Percentiles rank a stretch among this genome's conserved stretches.
phyloP scores from a whole-genome alignment of 345 rosid species.

The Hibiscus syriacus region DNA sequence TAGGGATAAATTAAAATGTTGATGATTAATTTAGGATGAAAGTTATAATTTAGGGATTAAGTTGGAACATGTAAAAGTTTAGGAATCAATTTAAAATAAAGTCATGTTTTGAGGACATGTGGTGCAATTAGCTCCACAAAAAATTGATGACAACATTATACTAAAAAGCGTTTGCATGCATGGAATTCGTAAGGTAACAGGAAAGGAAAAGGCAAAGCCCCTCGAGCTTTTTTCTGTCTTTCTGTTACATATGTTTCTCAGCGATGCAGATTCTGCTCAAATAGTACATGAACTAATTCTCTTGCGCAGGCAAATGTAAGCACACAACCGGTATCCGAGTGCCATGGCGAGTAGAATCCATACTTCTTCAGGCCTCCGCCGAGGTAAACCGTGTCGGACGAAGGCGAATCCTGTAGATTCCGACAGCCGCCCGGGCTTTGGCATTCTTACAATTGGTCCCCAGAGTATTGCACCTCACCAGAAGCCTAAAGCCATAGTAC shows the following conservation, averaged over 20 bases:
- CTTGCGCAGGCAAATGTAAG: constrained; percentile 65
- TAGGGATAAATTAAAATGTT: too few species aligned
- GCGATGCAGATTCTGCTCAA: constrained; percentile 24
- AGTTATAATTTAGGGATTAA: too few species aligned
- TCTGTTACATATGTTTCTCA: constrained; percentile 34
- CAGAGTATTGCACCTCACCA: constrained; percentile 77
- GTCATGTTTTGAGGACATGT: too few species aligned
- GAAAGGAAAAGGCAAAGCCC: not conserved
- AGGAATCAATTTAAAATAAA: too few species aligned
- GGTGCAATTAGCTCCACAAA: too few species aligned
- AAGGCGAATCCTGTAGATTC: not conserved
- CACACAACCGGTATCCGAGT: constrained; percentile 50
- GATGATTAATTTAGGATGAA: too few species aligned
- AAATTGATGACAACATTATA: not conserved
- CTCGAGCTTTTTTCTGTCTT: not conserved
- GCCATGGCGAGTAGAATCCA: constrained; percentile 89
- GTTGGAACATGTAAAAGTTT: too few species aligned
- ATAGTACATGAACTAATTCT: constrained; percentile 54
- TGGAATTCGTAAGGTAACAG: not conserved
- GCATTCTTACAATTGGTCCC: constrained; percentile 64
- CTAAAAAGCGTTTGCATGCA: not conserved
- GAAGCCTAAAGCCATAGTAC: constrained; percentile 68
- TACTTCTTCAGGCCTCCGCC: constrained; percentile 75
- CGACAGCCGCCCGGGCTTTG: constrained; percentile 66
- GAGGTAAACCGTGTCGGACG: constrained; percentile 56